Base-by-base conservation (phyloP, 2,329 filamentous ascomycete genomes). In the Stylonectria norvegica region DNA sequence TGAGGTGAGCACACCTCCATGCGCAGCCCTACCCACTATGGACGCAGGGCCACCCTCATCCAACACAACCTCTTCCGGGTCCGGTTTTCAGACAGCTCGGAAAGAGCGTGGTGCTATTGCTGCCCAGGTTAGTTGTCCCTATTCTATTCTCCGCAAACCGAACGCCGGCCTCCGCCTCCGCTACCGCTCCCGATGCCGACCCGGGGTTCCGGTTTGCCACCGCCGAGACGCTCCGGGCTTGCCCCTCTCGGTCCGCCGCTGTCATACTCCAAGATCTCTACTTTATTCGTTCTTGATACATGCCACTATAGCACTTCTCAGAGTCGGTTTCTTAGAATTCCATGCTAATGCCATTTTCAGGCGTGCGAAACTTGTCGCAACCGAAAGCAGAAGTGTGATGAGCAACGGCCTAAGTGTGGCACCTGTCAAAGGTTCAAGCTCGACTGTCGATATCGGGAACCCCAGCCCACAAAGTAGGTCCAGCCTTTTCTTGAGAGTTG, bases 351-450 rank as follows among this genome's bases (percentile, higher is more conserved):
- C 11, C 9, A 9, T 11, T 12, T 16, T 34, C 20, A 73, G 66
- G 77, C 78, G 15, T 81, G 78, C 62, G 75, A 81, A 52, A 78
- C 71, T 20, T 81, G 78, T 58, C 71, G 77, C 34, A 63, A 59
- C 36, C 75, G 79, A 49, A 84, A 83, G 61, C 78, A 81, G 50
- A 79, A 75, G 65, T 84, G 80, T 61, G 78, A 82, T 57, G 79
- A 83, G 57, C 67, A 72, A 53, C 67, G 78, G 40, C 79, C 79
- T 14, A 79, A 76, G 59, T 84, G 80, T 57, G 67, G 74, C 40
- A 73, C 76, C 12, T 84, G 79, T 58, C 65, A 71, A 43, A 71
- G 73, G 46, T 72, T 79, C 53, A 71, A 74, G 52, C 68, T 79
- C 45, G 72, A 76, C 27, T 84, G 80, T 58, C 68, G 69, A 47